Percentiles rank a stretch among this genome's conserved stretches.
Evolutionary conservation across 83 land plant species (phyloP).

Genomic region (Thuja plicata): DNA sequence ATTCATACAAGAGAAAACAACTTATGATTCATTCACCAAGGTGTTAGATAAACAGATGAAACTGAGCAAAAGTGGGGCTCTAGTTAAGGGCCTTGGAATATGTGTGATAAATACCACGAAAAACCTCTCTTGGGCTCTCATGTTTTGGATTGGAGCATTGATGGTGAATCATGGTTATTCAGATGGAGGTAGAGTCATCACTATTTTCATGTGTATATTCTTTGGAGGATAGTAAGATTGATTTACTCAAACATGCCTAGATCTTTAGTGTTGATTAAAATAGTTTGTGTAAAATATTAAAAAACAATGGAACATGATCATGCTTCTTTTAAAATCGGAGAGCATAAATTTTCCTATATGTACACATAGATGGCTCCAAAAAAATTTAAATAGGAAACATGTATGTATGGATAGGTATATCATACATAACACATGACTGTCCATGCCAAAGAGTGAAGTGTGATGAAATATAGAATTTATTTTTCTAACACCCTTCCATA

Average conservation of each 20-base stretch:
- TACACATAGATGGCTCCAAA: no score
- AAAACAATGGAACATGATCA: no score
- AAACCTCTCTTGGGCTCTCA: constrained; percentile 43
- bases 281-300: no score
- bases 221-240: constrained; percentile 30
- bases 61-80: constrained; percentile 34
- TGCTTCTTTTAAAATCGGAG: background rate
- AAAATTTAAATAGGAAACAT: no score
- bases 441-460: no score
- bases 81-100: constrained; percentile 32
- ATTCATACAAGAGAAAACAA: constrained; percentile 33
- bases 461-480: no score
- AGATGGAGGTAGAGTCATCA: constrained; percentile 28
- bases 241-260: no score
- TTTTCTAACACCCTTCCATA: background rate
- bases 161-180: constrained; percentile 19
- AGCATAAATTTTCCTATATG: no score
- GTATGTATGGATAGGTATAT: no score
- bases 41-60: constrained; percentile 20
- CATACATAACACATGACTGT: no score
- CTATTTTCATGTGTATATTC: constrained; percentile 51
- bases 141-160: constrained; percentile 43
- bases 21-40: constrained; percentile 26
- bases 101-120: constrained; percentile 33
- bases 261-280: background rate